Evolutionary conservation across 306 rosid genomes (phyloP), one percentile per base, ranked within the genome.

Genomic region (Lathyrus aphaca): DNA sequence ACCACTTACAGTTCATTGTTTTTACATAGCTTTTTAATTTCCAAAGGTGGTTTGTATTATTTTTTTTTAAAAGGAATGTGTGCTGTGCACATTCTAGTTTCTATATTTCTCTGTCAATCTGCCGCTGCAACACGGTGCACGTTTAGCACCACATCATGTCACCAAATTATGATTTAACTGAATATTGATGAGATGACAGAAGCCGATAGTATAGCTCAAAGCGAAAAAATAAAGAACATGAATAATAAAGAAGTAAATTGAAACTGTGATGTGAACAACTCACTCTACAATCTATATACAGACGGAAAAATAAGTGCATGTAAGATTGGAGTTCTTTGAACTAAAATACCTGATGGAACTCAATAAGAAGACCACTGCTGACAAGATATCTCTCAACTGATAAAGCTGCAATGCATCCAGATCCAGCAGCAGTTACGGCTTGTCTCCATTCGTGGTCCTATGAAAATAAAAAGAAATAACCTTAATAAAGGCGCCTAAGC

Each of bases 401-500:
- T 81, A 93, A 79, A 82, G 98, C 96, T 67, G 97, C 98, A 82
- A 90, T 4, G 44, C 98, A 93, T 81, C 98, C 98, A 56, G 98
- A 86, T 69, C 98, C 98, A 75, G 98, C 97, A 79, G 98, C 98
- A 45, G 98, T 93, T 65, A 93, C 8, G 5, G 98, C 98, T 85
- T 93, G 98, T 85, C 98, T 93, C 98, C 98, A 93, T 74, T 93
- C 98, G 68, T 85, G 96, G 67, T 93, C 98, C 97, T 93, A 73
- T 63, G 45, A 65, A 35, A 49, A 43, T 45, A 65, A 21, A 14
- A 68, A 30, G 58, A 68, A 57, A 63, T 5, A 69, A 12, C 27
- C 21, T 61, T 12, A 68, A 42, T 21, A 66, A 64, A 50, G 70
- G 39, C 19, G 8, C 68, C 30, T 59, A 64, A 35, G 30, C 63